Evolutionary conservation across 169 alveolate genomes (phyloP), one percentile per base, ranked within the genome.

Genomic region (Toxoplasma gondii): DNA sequence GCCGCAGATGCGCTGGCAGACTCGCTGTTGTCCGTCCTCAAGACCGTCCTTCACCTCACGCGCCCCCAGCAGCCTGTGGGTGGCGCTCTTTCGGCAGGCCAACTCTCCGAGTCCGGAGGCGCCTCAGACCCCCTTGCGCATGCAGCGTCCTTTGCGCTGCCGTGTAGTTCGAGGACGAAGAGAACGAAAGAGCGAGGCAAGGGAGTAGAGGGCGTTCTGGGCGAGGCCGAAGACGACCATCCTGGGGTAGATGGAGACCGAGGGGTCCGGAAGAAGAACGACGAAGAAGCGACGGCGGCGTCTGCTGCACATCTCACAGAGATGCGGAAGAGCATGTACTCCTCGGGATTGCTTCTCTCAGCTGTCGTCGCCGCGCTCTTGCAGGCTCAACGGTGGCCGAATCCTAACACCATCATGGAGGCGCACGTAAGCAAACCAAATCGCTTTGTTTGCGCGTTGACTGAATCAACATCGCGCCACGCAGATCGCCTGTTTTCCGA

Each of bases 341-440:
- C 54, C 94, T 36, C 94, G 34, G 82, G 88, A 10, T 36, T 49
- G 67, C 19, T 80, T 9, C 82, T 91, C 49, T 54, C 39, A 49
- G 54, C 91, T n/a, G 53, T 80, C 34, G 90, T 91, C 58, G 82
- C 64, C 36, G 94, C 94, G 22, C 88, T 91, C 7, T 31, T 91
- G 49, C 88, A 91, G 41, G 41, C 84, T 29, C 94, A 91, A 54
- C 74, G 94, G 36, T 91, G 94, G 94, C 94, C 94, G 10, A 91
- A 69, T 29, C 94, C 94, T 36, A 10, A 80, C 58, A 38, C 84
- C 17, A 78, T 91, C 54, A 83, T 69, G 49, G 88, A 91, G 39
- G 94, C 88, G 39, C 94, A 91, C 49, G 94, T 91, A n/a, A 53
- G 93, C 34, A 7, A 12, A 22, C 2, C 31, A 29, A 22, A 29